Evolutionary conservation across 1,139 yeast species (phyloP).

Genomic region (Magnusiomyces suaveolens): DNA sequence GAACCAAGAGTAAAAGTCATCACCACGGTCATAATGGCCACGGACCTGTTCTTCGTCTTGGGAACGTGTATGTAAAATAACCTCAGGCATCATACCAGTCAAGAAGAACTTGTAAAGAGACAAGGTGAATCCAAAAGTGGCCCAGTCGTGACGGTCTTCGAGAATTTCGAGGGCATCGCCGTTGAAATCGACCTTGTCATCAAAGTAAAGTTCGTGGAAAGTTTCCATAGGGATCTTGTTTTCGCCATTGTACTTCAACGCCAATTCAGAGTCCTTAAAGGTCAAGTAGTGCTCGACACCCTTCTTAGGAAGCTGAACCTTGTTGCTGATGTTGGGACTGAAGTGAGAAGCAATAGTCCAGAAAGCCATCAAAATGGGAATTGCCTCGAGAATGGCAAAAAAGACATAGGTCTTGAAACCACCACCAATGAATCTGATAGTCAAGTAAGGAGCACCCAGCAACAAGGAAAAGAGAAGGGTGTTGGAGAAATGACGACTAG

Average conservation of each 20-base stretch:
- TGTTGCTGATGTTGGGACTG: slow-evolving; percentile 76
- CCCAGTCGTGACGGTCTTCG: slow-evolving; percentile 91
- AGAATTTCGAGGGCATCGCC: slow-evolving; percentile 78
- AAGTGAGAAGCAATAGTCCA: slow-evolving; percentile 73
- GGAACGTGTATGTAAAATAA: slow-evolving; percentile 79
- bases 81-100: slow-evolving; percentile 88
- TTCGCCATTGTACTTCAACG: slow-evolving; percentile 60
- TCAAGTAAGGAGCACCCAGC: slow-evolving; percentile 53
- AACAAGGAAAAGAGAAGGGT: slow-evolving; percentile 43
- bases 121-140: slow-evolving; percentile 66
- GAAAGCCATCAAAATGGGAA: slow-evolving; percentile 70
- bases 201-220: slow-evolving; percentile 81
- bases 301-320: slow-evolving; percentile 62
- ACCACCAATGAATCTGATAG: slow-evolving; percentile 59
- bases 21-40: slow-evolving; percentile 94
- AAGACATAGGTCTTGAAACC: slow-evolving; percentile 55
- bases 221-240: slow-evolving; percentile 87
- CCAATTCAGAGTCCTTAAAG: slow-evolving; percentile 68
- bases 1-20: slow-evolving; percentile 90
- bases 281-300: slow-evolving; percentile 75
- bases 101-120: slow-evolving; percentile 69
- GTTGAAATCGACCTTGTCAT: slow-evolving; percentile 73
- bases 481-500: slow-evolving; percentile 68
- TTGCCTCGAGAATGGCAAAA: slow-evolving; percentile 41
- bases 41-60: slow-evolving; percentile 96